Evolutionary conservation across 2,329 filamentous ascomycete genomes (phyloP).

Genomic region (Phialemoniopsis sp.): DNA sequence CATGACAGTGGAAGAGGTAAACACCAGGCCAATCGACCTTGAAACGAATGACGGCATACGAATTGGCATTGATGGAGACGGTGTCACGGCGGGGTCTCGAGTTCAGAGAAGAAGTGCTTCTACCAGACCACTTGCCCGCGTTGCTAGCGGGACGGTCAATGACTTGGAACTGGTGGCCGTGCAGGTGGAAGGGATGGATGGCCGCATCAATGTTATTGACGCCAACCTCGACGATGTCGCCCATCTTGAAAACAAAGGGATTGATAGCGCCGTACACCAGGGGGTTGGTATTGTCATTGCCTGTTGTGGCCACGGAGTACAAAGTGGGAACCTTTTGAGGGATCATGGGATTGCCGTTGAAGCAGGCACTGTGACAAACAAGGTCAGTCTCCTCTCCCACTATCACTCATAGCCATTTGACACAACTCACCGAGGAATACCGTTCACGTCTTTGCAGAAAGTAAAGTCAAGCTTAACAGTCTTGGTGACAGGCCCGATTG

Average conservation of each 20-base stretch:
- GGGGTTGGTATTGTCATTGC: constrained; percentile 34
- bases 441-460: constrained; percentile 59
- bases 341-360: constrained; percentile 67
- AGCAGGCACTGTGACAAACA: constrained; percentile 32
- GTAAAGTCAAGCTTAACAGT: constrained; percentile 50
- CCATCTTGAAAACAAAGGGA: constrained; percentile 31
- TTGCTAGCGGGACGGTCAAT: constrained; percentile 32
- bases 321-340: constrained; percentile 64
- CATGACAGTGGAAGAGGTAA: constrained; percentile 53
- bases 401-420: neutral
- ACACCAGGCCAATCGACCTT: constrained; percentile 47
- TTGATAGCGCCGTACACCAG: constrained; percentile 36
- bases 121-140: constrained; percentile 29
- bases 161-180: constrained; percentile 53
- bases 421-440: constrained; percentile 47
- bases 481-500: constrained; percentile 49
- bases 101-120: constrained; percentile 17
- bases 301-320: constrained; percentile 63
- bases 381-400: neutral
- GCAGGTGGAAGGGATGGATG: constrained; percentile 48
- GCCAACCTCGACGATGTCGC: constrained; percentile 39
- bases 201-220: constrained; percentile 44
- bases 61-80: constrained; percentile 30
- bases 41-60: constrained; percentile 48
- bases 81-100: constrained; percentile 30